A percentile compares a stretch with the other conserved stretches of the same genome.
Conservation (phyloP, 176 grass and related monocot species). For the Cenchrus americanus region DNA sequence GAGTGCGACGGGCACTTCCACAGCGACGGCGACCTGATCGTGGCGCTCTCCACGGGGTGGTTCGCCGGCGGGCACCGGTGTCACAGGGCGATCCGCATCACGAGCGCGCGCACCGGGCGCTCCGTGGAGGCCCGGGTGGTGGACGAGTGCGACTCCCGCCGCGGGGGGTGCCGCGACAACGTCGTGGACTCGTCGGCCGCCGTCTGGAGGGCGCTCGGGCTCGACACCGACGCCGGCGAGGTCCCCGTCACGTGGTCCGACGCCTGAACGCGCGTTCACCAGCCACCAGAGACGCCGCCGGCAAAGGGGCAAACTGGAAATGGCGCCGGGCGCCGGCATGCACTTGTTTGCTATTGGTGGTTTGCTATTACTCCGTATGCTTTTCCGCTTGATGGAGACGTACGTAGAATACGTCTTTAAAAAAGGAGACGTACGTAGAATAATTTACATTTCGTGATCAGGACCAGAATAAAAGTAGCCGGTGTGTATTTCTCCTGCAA, state of each 20-base stretch:
- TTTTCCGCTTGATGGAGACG: too few species aligned
- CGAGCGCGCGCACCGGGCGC: conserved; percentile 5
- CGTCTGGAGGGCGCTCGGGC: conserved; percentile 54
- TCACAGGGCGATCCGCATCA: conserved; percentile 34
- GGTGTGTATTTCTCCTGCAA: neutral
- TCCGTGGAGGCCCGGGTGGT: conserved; percentile 43
- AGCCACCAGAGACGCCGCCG: too few species aligned
- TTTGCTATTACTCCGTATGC: too few species aligned
- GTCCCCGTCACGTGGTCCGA: conserved; percentile 50
- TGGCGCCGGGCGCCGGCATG: too few species aligned
- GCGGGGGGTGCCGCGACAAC: conserved; percentile 42
- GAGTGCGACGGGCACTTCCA: conserved; percentile 47
- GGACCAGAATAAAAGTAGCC: too few species aligned
- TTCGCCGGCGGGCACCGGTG: conserved; percentile 20
- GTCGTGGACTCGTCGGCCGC: conserved; percentile 48
- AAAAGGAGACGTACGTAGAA: too few species aligned
- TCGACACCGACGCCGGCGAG: conserved; percentile 43
- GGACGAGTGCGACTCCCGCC: conserved; percentile 46
- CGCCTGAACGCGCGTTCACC: neutral
- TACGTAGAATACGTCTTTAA: too few species aligned
- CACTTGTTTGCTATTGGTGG: too few species aligned
- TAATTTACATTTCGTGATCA: too few species aligned
- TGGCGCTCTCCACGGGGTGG: conserved; percentile 47
- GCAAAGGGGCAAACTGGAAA: too few species aligned
- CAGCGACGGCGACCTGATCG: conserved; percentile 42